Percentiles rank a stretch among this genome's conserved stretches.
Evolutionary conservation across 352 stramenopile species (phyloP).

Genomic region (Pythium rishiriense): DNA sequence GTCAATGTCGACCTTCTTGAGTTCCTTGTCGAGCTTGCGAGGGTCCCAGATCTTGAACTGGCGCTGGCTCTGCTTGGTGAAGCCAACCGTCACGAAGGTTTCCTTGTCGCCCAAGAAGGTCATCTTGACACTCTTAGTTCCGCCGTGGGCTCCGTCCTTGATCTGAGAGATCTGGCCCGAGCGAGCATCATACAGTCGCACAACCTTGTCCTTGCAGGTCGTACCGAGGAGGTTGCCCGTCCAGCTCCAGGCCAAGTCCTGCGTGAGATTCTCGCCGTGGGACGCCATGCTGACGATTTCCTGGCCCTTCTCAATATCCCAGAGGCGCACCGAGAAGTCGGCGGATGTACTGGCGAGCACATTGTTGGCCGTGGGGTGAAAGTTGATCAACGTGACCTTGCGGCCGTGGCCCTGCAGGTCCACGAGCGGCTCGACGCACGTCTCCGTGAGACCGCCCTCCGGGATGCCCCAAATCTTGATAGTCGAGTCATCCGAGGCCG

Average conservation of each 20-base stretch:
- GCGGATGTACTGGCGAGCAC: slow-evolving; percentile 94
- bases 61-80: slow-evolving; percentile 96
- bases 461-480: slow-evolving; percentile 98
- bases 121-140: slow-evolving; percentile 98
- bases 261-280: slow-evolving; percentile 91
- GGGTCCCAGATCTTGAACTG: slow-evolving; percentile 91
- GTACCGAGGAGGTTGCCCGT: slow-evolving; percentile 94
- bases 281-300: slow-evolving; percentile 90
- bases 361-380: slow-evolving; percentile 98
- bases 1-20: slow-evolving; percentile 96
- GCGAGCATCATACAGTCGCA: slow-evolving; percentile 96
- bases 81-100: slow-evolving; percentile 97
- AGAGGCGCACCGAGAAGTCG: slow-evolving; percentile 98
- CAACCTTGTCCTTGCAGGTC: slow-evolving; percentile 98
- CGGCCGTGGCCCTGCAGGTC: slow-evolving; percentile 94
- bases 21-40: slow-evolving; percentile 89
- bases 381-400: slow-evolving; percentile 98
- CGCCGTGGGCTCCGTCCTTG: slow-evolving; percentile 94
- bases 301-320: slow-evolving; percentile 97
- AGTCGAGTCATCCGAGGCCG: slow-evolving; percentile 96
- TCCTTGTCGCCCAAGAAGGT: slow-evolving; percentile 94
- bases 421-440: slow-evolving; percentile 95
- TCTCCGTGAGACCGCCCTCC: slow-evolving; percentile 92
- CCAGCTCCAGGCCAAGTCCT: slow-evolving; percentile 98
- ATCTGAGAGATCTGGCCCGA: slow-evolving; percentile 70